These are phyloP conservation scores for Davidsoniella eucalypti DNA, from an alignment of 2,329 filamentous ascomycete species.

Conservation along the genomic window DNA sequence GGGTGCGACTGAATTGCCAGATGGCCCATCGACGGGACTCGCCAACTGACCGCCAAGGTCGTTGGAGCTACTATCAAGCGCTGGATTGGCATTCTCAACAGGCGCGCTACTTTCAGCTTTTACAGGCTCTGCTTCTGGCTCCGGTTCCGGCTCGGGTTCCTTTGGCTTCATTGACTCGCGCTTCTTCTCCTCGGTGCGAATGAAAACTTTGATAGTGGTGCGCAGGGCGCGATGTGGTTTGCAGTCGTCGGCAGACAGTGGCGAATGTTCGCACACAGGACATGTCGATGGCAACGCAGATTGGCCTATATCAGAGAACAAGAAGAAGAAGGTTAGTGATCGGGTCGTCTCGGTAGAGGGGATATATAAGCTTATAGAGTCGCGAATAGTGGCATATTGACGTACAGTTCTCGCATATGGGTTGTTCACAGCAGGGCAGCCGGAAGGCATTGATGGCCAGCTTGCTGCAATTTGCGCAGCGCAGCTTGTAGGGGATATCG, in stretches of 20 bases:
- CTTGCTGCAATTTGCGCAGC: slow-evolving; percentile 85
- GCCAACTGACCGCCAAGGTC: slow-evolving; percentile 17
- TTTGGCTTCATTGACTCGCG: slow-evolving; percentile 47
- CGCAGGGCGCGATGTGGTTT: slow-evolving; percentile 80
- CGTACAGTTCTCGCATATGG: slow-evolving; percentile 81
- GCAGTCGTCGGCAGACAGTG: slow-evolving; percentile 72
- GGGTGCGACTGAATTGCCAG: slow-evolving; percentile 16
- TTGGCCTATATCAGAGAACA: slow-evolving; percentile 41
- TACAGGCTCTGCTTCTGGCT: slow-evolving; percentile 12
- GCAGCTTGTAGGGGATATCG: slow-evolving; percentile 88
- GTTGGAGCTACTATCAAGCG: slow-evolving; percentile 19
- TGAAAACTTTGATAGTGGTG: slow-evolving; percentile 78
- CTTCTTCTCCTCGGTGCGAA: slow-evolving; percentile 85
- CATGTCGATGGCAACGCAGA: slow-evolving; percentile 60
- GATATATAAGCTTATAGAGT: slow-evolving; percentile 4
- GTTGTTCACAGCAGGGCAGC: slow-evolving; percentile 86
- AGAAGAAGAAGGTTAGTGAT: not conserved
- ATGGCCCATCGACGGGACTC: slow-evolving; percentile 14
- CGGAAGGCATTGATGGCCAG: slow-evolving; percentile 82
- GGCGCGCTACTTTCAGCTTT: slow-evolving; percentile 12
- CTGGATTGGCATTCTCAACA: slow-evolving; percentile 17
- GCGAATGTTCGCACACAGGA: slow-evolving; percentile 84
- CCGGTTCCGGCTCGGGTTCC: slow-evolving; percentile 18
- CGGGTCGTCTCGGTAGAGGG: not conserved
- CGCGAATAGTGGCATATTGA: slow-evolving; percentile 14